phyloP scores from a whole-genome alignment of 2,329 filamentous ascomycete genomes.

The Nemania abortiva region DNA sequence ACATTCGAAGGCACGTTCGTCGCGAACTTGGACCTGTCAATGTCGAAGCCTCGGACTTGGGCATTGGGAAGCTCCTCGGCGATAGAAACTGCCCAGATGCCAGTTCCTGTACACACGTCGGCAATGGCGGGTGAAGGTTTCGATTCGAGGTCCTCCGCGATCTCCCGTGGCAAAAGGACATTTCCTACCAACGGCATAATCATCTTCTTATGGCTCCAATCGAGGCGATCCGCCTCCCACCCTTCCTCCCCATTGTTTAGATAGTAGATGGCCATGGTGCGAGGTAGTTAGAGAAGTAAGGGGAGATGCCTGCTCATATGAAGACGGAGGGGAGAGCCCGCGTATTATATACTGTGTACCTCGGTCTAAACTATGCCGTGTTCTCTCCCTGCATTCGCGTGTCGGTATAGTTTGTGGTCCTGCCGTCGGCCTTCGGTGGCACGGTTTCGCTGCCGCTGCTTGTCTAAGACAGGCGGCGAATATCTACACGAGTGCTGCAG shows the following conservation, averaged over 20 bases:
- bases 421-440: neutral
- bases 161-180: constrained; percentile 10
- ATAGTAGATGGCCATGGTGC: constrained; percentile 29
- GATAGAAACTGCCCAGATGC: constrained; percentile 19
- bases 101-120: constrained; percentile 23
- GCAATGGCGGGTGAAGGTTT: constrained; percentile 14
- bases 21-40: constrained; percentile 26
- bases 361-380: neutral
- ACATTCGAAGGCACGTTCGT: constrained; percentile 23
- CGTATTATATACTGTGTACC: constrained; percentile 7
- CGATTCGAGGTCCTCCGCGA: constrained; percentile 19
- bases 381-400: neutral
- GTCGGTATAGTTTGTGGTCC: neutral
- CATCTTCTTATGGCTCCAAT: constrained; percentile 25
- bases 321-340: constrained; percentile 1
- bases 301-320: neutral
- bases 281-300: neutral
- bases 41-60: constrained; percentile 28
- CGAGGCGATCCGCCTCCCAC: constrained; percentile 17
- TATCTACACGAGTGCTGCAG: neutral
- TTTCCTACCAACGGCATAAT: constrained; percentile 27
- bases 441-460: neutral
- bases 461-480: too few relatives aligned
- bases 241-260: constrained; percentile 30
- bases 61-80: constrained; percentile 21